phyloP scores from a whole-genome alignment of 129 eudicot species.

The Deinandra increscens region DNA sequence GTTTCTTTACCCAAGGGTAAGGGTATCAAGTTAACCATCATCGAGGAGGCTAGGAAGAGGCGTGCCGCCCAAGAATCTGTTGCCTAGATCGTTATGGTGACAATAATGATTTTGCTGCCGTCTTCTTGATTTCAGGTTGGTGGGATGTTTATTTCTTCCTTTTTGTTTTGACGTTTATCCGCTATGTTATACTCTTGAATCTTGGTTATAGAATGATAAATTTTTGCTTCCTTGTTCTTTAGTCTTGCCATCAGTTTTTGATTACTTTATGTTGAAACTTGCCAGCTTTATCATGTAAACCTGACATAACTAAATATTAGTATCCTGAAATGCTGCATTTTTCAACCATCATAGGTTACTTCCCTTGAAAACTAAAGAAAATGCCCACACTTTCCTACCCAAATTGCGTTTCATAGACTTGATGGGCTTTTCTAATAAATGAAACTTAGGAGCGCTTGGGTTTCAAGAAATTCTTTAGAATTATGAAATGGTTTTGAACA shows the following conservation, averaged over 20 bases:
- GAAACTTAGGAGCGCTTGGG: too few species aligned
- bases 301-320: too few species aligned
- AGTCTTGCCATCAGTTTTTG: background rate
- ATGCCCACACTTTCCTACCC: too few species aligned
- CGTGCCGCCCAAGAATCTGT: conserved; percentile 34
- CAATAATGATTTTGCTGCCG: background rate
- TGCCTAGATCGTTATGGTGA: conserved; percentile 9
- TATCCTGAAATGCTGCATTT: too few species aligned
- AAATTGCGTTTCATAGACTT: too few species aligned
- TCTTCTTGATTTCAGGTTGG: conserved; percentile 19
- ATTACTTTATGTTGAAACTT: too few species aligned
- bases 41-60: conserved; percentile 61
- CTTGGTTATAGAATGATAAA: conserved; percentile 1
- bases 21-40: conserved; percentile 58
- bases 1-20: conserved; percentile 65
- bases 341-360: too few species aligned
- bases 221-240: background rate
- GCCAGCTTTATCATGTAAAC: too few species aligned
- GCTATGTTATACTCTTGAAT: conserved; percentile 11
- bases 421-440: too few species aligned
- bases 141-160: conserved; percentile 2
- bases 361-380: too few species aligned
- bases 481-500: too few species aligned
- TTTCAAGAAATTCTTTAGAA: too few species aligned
- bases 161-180: conserved; percentile 13